Base-by-base conservation (phyloP, 805 yeast species). In the Danielia reshetovae region DNA sequence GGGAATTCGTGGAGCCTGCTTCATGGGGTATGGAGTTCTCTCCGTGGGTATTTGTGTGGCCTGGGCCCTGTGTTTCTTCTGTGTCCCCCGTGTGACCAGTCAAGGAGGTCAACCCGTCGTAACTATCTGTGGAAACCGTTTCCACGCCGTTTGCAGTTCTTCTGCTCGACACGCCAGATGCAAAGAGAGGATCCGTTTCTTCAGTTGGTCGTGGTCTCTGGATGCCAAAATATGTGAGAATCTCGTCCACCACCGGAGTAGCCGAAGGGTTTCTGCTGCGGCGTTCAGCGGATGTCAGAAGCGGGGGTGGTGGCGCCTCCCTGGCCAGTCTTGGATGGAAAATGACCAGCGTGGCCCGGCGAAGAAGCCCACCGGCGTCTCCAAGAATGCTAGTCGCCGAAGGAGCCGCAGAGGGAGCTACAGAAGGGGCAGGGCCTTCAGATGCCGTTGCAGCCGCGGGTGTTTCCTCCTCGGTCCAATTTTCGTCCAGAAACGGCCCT, bases 121-220 rank as follows among this genome's bases (percentile, higher is more conserved):
- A 39, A n/a, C 24, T 17, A 8, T 25, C 30, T 4, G 26, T 19
- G 3, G 43, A 25, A 15, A 33, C 36, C 9, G 77, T 70, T n/a
- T 54, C 64, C 1, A 70, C 72, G 2, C 78, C 79, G 29, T 42
- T 47, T 0, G 61, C 49, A 0, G 73, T 70, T 39, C 79, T 53
- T 38, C 74, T 60, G 43, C 77, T 72, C 10, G 68, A 52, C 7
- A 74, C 71, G 2, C 77, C 79, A 3, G 67, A 44, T 1, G 78
- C 70, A 44, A 74, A 73, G 27, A 65, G 40, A 5, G 39, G 49
- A 24, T 13, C 30, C 21, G 8, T 39, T 34, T 13, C 42, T 41
- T 6, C 36, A n/a, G n/a, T n/a, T n/a, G n/a, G n/a, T 7, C 14
- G 22, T 14, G 22, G 22, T 9, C 22, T 7, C 22, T 19, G 22